These are phyloP conservation scores for Fusarium sp. DNA, from an alignment of 2,329 filamentous ascomycete genomes.

Conservation along the genomic window DNA sequence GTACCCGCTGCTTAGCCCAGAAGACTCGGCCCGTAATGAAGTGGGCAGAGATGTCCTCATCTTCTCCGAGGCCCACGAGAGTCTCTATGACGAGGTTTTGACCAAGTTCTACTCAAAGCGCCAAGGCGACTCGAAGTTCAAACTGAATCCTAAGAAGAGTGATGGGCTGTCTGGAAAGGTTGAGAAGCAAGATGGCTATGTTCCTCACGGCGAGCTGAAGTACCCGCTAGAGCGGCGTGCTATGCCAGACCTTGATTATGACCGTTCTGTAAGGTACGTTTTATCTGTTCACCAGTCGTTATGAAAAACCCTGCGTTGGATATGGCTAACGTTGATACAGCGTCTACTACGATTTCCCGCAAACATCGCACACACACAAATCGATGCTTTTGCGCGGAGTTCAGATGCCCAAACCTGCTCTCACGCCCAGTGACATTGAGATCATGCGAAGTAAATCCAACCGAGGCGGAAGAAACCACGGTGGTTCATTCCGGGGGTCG, in stretches of 20 bases:
- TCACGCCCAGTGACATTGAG: slow-evolving; percentile 84
- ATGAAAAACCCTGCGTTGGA: neutral
- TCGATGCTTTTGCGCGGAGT: slow-evolving; percentile 94
- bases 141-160: slow-evolving; percentile 81
- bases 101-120: slow-evolving; percentile 94
- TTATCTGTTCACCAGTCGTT: neutral
- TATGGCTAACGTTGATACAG: slow-evolving; percentile 63
- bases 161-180: slow-evolving; percentile 86
- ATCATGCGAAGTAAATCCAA: slow-evolving; percentile 77
- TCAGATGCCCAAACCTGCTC: slow-evolving; percentile 78
- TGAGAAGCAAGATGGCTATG: slow-evolving; percentile 85
- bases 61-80: slow-evolving; percentile 84
- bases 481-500: slow-evolving; percentile 49
- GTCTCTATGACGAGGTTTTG: slow-evolving; percentile 87
- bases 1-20: slow-evolving; percentile 83
- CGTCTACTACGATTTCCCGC: slow-evolving; percentile 89
- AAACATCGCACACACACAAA: slow-evolving; percentile 82
- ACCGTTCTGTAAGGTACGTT: slow-evolving; percentile 86
- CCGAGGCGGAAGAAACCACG: slow-evolving; percentile 58
- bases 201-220: slow-evolving; percentile 85
- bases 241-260: slow-evolving; percentile 85
- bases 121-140: slow-evolving; percentile 76
- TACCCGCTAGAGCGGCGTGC: slow-evolving; percentile 82
- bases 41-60: slow-evolving; percentile 86
- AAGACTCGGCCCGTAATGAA: slow-evolving; percentile 84